Evolutionary conservation across 139 green algal genomes (phyloP).

Genomic region (Asterochloris erici): DNA sequence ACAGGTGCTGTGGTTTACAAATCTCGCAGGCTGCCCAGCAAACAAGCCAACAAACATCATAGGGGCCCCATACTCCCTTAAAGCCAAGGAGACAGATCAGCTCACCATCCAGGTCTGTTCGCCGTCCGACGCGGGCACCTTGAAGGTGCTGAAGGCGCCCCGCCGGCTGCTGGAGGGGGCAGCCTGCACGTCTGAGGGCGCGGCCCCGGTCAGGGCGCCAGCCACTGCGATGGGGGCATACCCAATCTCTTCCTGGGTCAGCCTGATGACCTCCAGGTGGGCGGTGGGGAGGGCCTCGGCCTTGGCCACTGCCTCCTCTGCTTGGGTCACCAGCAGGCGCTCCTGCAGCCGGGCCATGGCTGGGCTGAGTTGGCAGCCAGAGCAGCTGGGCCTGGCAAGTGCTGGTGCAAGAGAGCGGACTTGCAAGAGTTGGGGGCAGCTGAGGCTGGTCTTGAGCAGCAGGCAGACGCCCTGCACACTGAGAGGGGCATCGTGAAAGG

Average conservation of each 20-base stretch:
- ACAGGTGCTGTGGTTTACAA: no score
- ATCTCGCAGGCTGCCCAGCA: no score
- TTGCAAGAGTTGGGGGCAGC: no score
- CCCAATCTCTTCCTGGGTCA: constrained; percentile 65
- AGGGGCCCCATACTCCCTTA: background rate
- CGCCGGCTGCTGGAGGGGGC: constrained; percentile 46
- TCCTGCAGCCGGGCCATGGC: no score
- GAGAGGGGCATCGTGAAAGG: no score
- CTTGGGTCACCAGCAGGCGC: constrained; percentile 13
- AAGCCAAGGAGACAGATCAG: background rate
- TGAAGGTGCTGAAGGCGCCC: constrained; percentile 63
- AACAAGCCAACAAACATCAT: no score
- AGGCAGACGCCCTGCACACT: no score
- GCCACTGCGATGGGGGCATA: constrained; percentile 47
- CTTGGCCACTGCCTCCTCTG: background rate
- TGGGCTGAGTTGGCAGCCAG: no score
- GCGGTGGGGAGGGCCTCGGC: constrained; percentile 7
- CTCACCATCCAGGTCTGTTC: constrained; percentile 48
- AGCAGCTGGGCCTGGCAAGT: no score
- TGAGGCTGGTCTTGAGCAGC: no score
- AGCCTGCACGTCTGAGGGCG: constrained; percentile 26
- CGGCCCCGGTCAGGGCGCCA: constrained; percentile 25
- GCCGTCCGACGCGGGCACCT: constrained; percentile 5
- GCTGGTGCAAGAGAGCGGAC: no score
- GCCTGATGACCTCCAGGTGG: constrained; percentile 43